These are phyloP conservation scores for Solanum peruvianum DNA, from an alignment of 257 asterid species.

Conservation along the genomic window DNA sequence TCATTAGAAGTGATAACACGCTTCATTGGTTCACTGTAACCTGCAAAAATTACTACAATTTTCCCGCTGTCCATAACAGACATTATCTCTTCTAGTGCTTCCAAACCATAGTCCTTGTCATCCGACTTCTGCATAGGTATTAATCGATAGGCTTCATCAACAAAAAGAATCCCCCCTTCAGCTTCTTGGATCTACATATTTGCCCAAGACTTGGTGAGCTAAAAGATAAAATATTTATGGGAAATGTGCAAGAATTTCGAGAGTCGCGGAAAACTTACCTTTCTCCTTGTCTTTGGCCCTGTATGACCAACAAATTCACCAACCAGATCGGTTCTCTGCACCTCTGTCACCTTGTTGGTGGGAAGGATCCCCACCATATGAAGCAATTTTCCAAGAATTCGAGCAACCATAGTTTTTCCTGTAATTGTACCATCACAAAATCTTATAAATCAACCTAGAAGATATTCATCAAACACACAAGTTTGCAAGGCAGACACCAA, in stretches of 20 bases:
- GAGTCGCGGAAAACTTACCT: conserved; percentile 22
- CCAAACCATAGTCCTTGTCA: conserved; percentile 73
- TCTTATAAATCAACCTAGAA: neutral
- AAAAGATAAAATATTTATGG: neutral
- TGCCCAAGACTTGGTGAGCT: neutral
- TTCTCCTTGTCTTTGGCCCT: conserved; percentile 72
- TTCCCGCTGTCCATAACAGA: conserved; percentile 89
- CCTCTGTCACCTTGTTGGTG: conserved; percentile 74
- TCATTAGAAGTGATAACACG: conserved; percentile 76
- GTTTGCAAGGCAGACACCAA: neutral
- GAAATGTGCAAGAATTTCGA: neutral
- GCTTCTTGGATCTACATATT: conserved; percentile 67
- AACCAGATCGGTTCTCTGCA: conserved; percentile 88
- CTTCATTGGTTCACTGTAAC: conserved; percentile 92
- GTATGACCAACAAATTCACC: conserved; percentile 85
- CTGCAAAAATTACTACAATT: conserved; percentile 88
- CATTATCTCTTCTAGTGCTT: conserved; percentile 94
- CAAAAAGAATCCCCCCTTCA: conserved; percentile 86
- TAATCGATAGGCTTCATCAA: conserved; percentile 91
- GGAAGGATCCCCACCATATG: conserved; percentile 84
- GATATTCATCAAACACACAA: neutral
- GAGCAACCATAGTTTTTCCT: conserved; percentile 91
- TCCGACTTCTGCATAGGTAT: conserved; percentile 79
- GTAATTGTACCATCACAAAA: neutral
- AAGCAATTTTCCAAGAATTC: conserved; percentile 74